These are phyloP conservation scores for Saccharomyces paradoxus DNA, from an alignment of 805 yeast species.

Conservation along the genomic window DNA sequence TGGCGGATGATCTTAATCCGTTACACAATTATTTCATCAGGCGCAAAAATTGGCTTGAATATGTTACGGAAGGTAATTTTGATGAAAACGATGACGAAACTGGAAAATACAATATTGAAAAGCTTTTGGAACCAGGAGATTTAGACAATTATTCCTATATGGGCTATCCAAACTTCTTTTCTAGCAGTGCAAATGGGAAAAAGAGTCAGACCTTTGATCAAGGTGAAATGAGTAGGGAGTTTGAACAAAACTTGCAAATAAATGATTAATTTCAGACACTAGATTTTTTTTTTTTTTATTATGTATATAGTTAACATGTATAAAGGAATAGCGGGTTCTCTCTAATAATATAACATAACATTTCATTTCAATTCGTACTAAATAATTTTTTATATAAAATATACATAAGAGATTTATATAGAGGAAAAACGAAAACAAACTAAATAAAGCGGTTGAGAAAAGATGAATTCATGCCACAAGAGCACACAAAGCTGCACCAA, in stretches of 20 bases:
- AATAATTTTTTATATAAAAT: background rate
- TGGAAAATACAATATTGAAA: slow-evolving; percentile 8
- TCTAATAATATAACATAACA: background rate
- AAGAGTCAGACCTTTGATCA: background rate
- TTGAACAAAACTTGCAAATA: background rate
- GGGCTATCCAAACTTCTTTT: background rate
- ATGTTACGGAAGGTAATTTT: slow-evolving; percentile 13
- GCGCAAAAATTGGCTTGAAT: slow-evolving; percentile 22
- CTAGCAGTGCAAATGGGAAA: background rate
- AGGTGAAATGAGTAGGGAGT: background rate
- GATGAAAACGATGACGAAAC: slow-evolving; percentile 5
- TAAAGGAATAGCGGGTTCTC: background rate
- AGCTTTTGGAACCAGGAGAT: slow-evolving; percentile 13
- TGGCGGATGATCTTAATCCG: slow-evolving; percentile 4
- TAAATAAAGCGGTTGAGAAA: background rate
- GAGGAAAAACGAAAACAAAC: background rate
- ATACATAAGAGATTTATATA: background rate
- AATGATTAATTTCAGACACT: background rate
- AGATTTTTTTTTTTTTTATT: background rate
- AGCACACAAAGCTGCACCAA: slow-evolving; percentile 95
- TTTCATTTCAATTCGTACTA: background rate
- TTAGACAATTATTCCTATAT: slow-evolving; percentile 12
- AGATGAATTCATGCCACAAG: slow-evolving; percentile 26
- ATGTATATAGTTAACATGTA: background rate
- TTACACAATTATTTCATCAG: slow-evolving; percentile 25